Percentiles rank a stretch among this genome's conserved stretches.
phyloP scores from a whole-genome alignment of 2,329 filamentous ascomycete genomes.

The Xylariaceae sp. region DNA sequence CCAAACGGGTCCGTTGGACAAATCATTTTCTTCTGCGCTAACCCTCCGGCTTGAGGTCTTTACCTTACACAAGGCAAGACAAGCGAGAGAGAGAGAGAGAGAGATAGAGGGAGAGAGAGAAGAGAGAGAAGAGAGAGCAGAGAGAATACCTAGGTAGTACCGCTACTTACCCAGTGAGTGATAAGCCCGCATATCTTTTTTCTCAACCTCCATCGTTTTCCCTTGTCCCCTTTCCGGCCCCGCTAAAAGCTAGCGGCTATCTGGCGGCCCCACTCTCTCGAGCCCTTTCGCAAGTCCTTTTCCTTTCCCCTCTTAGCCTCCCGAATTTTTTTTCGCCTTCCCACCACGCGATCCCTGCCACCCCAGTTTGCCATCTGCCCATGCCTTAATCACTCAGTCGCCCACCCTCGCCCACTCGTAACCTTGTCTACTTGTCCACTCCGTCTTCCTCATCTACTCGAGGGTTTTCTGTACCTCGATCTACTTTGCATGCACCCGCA shows the following conservation, averaged over 20 bases:
- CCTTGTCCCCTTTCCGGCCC: slow-evolving; percentile 1
- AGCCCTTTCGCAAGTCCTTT: neutral
- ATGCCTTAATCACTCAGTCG: slow-evolving; percentile 16
- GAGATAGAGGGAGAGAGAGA: neutral
- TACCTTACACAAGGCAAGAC: neutral
- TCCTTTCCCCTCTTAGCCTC: neutral
- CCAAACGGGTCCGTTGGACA: slow-evolving; percentile 5
- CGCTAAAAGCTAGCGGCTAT: neutral
- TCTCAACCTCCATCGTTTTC: neutral
- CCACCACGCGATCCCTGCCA: slow-evolving; percentile 5
- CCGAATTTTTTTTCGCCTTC: slow-evolving; percentile 7
- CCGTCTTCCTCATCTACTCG: slow-evolving; percentile 19
- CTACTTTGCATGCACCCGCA: slow-evolving; percentile 22
- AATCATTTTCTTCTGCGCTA: neutral
- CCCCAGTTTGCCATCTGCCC: slow-evolving; percentile 12
- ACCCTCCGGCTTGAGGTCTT: neutral
- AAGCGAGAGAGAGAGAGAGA: slow-evolving; percentile 3
- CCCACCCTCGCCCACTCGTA: slow-evolving; percentile 13
- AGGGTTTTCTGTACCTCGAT: slow-evolving; percentile 18
- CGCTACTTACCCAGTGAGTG: no score
- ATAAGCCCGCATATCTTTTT: neutral
- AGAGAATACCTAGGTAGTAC: no score
- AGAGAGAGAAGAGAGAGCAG: no score
- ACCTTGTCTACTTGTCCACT: slow-evolving; percentile 23
- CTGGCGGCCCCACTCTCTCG: neutral